These are phyloP conservation scores for Cichorium intybus DNA, from an alignment of 140 eudicot genomes.

Conservation along the genomic window DNA sequence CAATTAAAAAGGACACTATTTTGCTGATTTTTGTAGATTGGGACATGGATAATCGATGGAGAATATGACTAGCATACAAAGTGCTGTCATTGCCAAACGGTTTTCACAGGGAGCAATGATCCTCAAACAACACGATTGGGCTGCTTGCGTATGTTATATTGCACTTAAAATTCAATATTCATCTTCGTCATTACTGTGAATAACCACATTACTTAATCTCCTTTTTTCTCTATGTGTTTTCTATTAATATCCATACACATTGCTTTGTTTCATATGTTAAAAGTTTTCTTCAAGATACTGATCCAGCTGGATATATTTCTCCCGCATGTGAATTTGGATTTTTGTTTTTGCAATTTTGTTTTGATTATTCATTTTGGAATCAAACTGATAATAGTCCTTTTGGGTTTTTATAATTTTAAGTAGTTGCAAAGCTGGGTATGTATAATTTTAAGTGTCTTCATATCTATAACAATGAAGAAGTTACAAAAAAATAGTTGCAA, in stretches of 20 bases:
- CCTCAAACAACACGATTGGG: constrained; percentile 79
- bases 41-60: constrained; percentile 96
- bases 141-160: constrained; percentile 79
- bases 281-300: constrained; percentile 82
- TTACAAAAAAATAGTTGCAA: too few relatives aligned
- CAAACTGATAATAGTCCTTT: too few relatives aligned
- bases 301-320: constrained; percentile 87
- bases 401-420: too few relatives aligned
- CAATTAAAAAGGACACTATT: not conserved
- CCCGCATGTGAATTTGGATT: too few relatives aligned
- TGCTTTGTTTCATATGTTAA: constrained; percentile 83
- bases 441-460: too few relatives aligned
- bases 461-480: too few relatives aligned
- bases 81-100: constrained; percentile 75
- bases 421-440: too few relatives aligned
- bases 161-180: constrained; percentile 8
- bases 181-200: not conserved
- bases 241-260: constrained; percentile 74
- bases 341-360: too few relatives aligned
- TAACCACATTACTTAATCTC: not conserved
- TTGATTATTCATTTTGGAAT: too few relatives aligned
- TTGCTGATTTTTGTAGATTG: constrained; percentile 40
- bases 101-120: constrained; percentile 54
- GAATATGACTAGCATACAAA: constrained; percentile 95
- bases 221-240: constrained; percentile 7